Conservation (phyloP, 768 basidiomycete species). For the Crepidotus variabilis region DNA sequence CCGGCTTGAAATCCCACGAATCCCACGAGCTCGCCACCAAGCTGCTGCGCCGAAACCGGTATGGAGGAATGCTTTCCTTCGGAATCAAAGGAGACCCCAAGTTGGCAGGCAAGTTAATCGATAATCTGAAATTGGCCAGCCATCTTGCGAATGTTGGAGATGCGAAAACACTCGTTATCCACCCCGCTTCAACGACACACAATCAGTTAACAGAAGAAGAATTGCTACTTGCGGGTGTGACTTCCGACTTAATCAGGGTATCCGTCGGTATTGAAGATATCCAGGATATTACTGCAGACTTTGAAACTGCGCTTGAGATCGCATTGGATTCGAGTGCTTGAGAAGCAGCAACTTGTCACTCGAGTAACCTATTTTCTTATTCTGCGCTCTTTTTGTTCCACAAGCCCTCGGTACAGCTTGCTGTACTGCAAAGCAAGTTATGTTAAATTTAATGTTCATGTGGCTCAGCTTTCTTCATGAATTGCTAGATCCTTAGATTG, state of each 20-base stretch:
- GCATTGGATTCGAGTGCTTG: too few species aligned
- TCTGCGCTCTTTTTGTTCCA: too few species aligned
- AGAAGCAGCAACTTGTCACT: too few species aligned
- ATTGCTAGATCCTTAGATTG: too few species aligned
- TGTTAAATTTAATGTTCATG: too few species aligned
- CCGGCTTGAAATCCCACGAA: conserved; percentile 60
- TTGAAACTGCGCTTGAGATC: conserved; percentile 31
- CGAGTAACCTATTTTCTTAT: too few species aligned
- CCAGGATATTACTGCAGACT: conserved; percentile 39
- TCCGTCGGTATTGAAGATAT: conserved; percentile 40
- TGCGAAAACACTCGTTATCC: conserved; percentile 79
- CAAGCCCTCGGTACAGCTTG: too few species aligned
- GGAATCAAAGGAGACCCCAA: conserved; percentile 60
- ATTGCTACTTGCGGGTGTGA: conserved; percentile 63
- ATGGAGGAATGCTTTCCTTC: conserved; percentile 75
- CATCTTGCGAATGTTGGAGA: conserved; percentile 76
- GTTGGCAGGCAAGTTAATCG: conserved; percentile 59
- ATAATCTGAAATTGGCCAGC: conserved; percentile 66
- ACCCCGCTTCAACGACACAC: conserved; percentile 77
- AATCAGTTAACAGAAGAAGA: conserved; percentile 62
- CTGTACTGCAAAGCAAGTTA: too few species aligned
- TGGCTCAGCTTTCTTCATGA: too few species aligned
- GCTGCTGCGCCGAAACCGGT: conserved; percentile 50
- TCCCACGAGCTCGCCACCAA: conserved; percentile 57
- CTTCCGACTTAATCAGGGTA: conserved; percentile 70